These are phyloP conservation scores for Penicillium occitanis DNA, from an alignment of 2,329 filamentous ascomycete genomes.

Conservation along the genomic window DNA sequence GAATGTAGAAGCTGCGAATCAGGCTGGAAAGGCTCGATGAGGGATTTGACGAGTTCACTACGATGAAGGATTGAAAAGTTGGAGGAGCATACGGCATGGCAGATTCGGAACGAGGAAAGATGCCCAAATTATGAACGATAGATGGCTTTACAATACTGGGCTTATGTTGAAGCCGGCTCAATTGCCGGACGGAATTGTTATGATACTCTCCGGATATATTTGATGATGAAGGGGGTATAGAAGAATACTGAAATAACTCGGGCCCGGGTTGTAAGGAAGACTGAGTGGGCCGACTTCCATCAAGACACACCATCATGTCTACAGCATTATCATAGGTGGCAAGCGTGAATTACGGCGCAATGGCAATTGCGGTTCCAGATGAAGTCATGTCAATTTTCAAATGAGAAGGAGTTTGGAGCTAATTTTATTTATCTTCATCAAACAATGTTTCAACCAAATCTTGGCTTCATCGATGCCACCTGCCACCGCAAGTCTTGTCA, in stretches of 20 bases:
- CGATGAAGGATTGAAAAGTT: background rate
- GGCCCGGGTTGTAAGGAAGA: background rate
- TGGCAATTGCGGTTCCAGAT: background rate
- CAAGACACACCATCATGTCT: background rate
- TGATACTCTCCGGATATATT: background rate
- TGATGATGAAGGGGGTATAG: background rate
- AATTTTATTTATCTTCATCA: background rate
- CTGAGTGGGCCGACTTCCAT: background rate
- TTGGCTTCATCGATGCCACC: background rate
- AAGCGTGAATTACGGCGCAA: background rate
- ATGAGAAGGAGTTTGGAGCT: background rate
- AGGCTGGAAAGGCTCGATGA: slow-evolving; percentile 51
- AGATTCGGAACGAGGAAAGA: background rate
- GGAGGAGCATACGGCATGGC: background rate
- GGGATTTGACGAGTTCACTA: background rate
- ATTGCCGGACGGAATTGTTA: background rate
- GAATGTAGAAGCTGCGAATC: slow-evolving; percentile 50
- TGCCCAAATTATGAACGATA: background rate
- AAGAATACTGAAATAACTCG: background rate
- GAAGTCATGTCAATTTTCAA: background rate
- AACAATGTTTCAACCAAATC: background rate
- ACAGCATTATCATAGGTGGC: background rate
- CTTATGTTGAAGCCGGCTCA: background rate
- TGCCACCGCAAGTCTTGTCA: too few species aligned
- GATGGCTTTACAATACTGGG: background rate